These are phyloP conservation scores for Cinnamomum chago DNA, from an alignment of 164 flowering plant genomes.

Conservation along the genomic window DNA sequence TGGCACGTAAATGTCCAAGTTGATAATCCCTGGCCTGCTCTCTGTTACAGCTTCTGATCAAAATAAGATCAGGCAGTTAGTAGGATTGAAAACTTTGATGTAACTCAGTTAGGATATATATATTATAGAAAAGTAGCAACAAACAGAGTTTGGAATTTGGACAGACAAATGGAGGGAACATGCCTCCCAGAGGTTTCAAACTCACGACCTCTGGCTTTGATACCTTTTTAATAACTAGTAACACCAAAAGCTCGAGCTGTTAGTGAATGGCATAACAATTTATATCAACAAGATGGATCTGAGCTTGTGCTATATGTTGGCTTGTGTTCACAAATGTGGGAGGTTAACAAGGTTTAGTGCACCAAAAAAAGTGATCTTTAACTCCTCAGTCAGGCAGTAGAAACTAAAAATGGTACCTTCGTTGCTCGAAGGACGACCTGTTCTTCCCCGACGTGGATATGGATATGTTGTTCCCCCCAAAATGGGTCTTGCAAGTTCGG, in stretches of 20 bases:
- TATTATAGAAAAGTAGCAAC: too few relatives aligned
- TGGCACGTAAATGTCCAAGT: constrained; percentile 37
- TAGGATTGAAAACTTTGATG: neutral
- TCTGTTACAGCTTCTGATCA: constrained; percentile 31
- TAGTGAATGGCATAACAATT: too few relatives aligned
- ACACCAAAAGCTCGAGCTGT: too few relatives aligned
- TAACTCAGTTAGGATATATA: neutral
- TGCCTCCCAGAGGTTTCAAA: too few relatives aligned
- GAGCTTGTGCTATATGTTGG: too few relatives aligned
- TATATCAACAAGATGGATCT: too few relatives aligned
- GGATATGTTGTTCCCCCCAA: constrained; percentile 85
- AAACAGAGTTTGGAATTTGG: too few relatives aligned
- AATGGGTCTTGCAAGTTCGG: constrained; percentile 40
- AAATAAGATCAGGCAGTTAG: neutral
- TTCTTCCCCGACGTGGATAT: constrained; percentile 81
- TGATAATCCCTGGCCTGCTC: constrained; percentile 27
- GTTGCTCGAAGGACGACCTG: constrained; percentile 52
- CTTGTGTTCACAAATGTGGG: neutral
- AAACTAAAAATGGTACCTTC: constrained; percentile 28
- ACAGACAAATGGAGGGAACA: too few relatives aligned
- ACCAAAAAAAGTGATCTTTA: too few relatives aligned
- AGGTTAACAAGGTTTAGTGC: neutral
- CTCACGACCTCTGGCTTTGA: too few relatives aligned
- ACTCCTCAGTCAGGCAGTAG: neutral
- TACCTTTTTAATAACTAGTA: too few relatives aligned